Conservation (phyloP, 257 asterid species). For the Capsicum rhomboideum region DNA sequence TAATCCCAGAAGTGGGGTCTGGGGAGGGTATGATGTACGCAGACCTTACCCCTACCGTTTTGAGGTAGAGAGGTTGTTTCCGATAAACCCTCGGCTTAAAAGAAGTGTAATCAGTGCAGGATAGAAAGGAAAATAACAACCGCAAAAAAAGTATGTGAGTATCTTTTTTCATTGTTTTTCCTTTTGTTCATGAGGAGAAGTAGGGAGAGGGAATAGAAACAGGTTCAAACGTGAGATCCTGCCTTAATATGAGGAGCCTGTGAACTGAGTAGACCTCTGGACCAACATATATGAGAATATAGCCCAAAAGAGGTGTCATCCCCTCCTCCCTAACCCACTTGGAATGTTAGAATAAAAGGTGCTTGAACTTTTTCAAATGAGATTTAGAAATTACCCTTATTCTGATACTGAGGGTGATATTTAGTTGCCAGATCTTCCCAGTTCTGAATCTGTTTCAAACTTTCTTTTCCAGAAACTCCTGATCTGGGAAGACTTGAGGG, state of each 20-base stretch:
- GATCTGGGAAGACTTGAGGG: conserved; percentile 22
- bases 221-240: neutral
- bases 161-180: neutral
- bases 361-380: neutral
- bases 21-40: neutral
- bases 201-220: neutral
- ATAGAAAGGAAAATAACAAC: neutral
- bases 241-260: neutral
- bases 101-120: neutral
- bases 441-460: conserved; percentile 21
- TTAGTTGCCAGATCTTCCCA: conserved; percentile 26
- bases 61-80: neutral
- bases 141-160: neutral
- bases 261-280: neutral
- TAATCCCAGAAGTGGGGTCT: neutral
- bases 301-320: neutral
- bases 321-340: neutral
- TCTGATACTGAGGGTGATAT: conserved; percentile 43
- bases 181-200: no score
- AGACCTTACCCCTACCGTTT: neutral
- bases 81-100: neutral
- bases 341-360: neutral
- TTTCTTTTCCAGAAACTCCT: conserved; percentile 17
- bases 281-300: neutral
- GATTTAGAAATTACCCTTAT: conserved; percentile 36